A percentile compares a stretch with the other conserved stretches of the same genome.
These are phyloP conservation scores for Dendrobium chrysotoxum DNA, from an alignment of 106 monocot genomes.

Conservation along the genomic window DNA sequence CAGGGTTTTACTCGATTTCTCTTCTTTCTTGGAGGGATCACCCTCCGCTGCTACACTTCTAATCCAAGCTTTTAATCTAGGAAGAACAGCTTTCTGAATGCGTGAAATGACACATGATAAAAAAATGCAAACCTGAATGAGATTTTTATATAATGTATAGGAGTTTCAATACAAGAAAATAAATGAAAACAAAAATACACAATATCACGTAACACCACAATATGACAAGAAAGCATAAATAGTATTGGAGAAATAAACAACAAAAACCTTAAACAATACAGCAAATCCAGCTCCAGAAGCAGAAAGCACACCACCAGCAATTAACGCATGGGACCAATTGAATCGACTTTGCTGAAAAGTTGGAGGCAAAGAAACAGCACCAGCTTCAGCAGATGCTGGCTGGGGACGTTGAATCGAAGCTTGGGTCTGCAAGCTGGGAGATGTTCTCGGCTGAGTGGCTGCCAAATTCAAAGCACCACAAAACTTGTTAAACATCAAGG, in stretches of 20 bases:
- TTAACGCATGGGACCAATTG: conserved; percentile 58
- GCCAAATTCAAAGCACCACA: conserved; percentile 7
- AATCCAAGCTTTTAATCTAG: conserved; percentile 80
- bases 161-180: not conserved
- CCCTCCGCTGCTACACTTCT: conserved; percentile 48
- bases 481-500: not conserved
- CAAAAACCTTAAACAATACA: conserved; percentile 69
- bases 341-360: conserved; percentile 20
- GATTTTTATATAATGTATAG: not conserved
- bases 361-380: conserved; percentile 20
- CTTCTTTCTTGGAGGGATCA: conserved; percentile 42
- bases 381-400: conserved; percentile 24
- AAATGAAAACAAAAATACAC: not conserved
- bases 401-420: conserved; percentile 17
- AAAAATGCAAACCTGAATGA: not conserved
- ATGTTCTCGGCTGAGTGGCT: conserved; percentile 28
- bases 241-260: not conserved
- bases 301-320: conserved; percentile 62
- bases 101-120: not conserved
- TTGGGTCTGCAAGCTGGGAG: conserved; percentile 26
- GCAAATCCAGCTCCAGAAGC: conserved; percentile 78
- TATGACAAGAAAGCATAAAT: too few relatives aligned
- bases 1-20: conserved; percentile 16
- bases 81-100: conserved; percentile 58
- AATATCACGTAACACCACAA: not conserved